phyloP scores from a whole-genome alignment of 2,329 filamentous ascomycete genomes.

The Aspergillus ochraceus region DNA sequence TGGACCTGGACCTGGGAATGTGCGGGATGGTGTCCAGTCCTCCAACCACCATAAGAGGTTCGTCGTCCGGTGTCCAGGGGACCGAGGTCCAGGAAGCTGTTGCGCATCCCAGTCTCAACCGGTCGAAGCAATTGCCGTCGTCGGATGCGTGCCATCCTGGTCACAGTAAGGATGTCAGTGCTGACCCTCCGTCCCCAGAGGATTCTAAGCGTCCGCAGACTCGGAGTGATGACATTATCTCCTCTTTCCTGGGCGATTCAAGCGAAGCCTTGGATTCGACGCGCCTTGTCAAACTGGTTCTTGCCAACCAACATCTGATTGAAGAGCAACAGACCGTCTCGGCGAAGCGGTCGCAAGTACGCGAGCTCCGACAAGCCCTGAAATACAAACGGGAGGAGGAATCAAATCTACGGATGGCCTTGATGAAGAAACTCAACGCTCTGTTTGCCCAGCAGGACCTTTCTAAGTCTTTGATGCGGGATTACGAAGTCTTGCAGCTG shows the following conservation, averaged over 20 bases:
- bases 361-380: slow-evolving; percentile 24
- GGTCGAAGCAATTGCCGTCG: neutral
- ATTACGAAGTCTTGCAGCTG: slow-evolving; percentile 21
- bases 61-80: neutral
- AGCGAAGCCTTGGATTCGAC: neutral
- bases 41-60: neutral
- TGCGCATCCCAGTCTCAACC: neutral
- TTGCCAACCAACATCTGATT: slow-evolving; percentile 8
- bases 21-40: neutral
- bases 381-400: slow-evolving; percentile 28
- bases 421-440: slow-evolving; percentile 25
- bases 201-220: slow-evolving; percentile 8
- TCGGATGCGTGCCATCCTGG: neutral
- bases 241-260: neutral
- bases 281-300: slow-evolving; percentile 1
- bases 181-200: neutral
- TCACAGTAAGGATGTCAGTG: slow-evolving; percentile 5
- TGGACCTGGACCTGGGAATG: neutral
- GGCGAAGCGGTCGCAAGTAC: slow-evolving; percentile 18
- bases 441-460: slow-evolving; percentile 11
- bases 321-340: slow-evolving; percentile 18
- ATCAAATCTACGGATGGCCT: slow-evolving; percentile 13
- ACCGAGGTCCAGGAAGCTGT: neutral
- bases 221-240: neutral
- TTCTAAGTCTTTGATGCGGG: slow-evolving; percentile 6